Conservation (phyloP, 2,329 filamentous ascomycete species). For the Cercospora berteroae region DNA sequence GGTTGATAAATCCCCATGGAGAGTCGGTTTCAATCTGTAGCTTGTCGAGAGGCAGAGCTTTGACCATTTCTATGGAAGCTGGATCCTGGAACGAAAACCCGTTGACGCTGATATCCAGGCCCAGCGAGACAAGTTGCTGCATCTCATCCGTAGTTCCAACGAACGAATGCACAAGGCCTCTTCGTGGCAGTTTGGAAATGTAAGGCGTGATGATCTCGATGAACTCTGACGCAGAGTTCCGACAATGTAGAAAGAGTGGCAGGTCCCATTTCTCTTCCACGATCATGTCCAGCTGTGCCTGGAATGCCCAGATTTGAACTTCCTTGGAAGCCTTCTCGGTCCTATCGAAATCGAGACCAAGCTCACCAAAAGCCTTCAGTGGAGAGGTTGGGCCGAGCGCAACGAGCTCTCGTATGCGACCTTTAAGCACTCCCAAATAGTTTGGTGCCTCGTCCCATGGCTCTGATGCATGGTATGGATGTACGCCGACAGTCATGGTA, state of each 20-base stretch:
- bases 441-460: slow-evolving; percentile 37
- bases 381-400: slow-evolving; percentile 22
- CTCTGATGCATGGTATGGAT: slow-evolving; percentile 52
- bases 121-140: slow-evolving; percentile 39
- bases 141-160: slow-evolving; percentile 45
- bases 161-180: slow-evolving; percentile 44
- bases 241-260: slow-evolving; percentile 46
- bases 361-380: slow-evolving; percentile 50
- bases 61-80: slow-evolving; percentile 46
- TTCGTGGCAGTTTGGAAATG: slow-evolving; percentile 38
- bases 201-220: slow-evolving; percentile 45
- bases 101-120: slow-evolving; percentile 51
- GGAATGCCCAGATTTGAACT: slow-evolving; percentile 44
- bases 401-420: slow-evolving; percentile 28
- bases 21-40: slow-evolving; percentile 52
- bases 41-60: slow-evolving; percentile 41
- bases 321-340: slow-evolving; percentile 46
- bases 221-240: slow-evolving; percentile 47
- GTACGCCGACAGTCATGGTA: slow-evolving; percentile 50
- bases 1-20: slow-evolving; percentile 49
- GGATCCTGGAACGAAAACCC: slow-evolving; percentile 48
- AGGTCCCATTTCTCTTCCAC: slow-evolving; percentile 37
- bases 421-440: slow-evolving; percentile 31
- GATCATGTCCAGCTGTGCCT: slow-evolving; percentile 44
- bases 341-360: slow-evolving; percentile 53